Percentiles rank a stretch among this genome's conserved stretches.
phyloP scores from a whole-genome alignment of 1,139 yeast species.

The Lodderomyces pseudojiufengensis region DNA sequence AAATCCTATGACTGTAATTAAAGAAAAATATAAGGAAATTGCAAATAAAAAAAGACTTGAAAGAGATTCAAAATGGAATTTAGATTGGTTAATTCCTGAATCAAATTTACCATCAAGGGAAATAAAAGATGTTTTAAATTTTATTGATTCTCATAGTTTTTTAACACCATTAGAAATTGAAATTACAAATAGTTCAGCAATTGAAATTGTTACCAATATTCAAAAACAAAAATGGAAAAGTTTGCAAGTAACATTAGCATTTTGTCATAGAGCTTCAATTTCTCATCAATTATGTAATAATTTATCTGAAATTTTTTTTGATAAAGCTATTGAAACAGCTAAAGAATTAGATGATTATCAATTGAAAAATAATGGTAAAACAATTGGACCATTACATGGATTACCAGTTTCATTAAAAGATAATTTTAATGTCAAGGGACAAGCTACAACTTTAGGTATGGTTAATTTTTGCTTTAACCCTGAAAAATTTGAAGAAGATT shows the following conservation, averaged over 20 bases:
- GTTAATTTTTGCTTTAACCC: conserved; percentile 50
- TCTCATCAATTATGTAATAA: conserved; percentile 35
- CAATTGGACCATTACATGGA: conserved; percentile 74
- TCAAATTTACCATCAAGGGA: conserved; percentile 25
- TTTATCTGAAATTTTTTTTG: conserved; percentile 29
- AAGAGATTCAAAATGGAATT: conserved; percentile 33
- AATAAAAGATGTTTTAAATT: conserved; percentile 29
- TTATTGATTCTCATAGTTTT: conserved; percentile 20
- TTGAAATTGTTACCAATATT: conserved; percentile 32
- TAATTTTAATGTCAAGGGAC: conserved; percentile 58
- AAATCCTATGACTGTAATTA: conserved; percentile 8
- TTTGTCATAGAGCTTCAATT: conserved; percentile 47
- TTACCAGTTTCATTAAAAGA: conserved; percentile 73
- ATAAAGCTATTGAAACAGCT: conserved; percentile 34
- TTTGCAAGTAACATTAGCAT: conserved; percentile 48
- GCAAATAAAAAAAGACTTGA: conserved; percentile 31
- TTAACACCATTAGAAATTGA: conserved; percentile 41
- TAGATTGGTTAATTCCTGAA: conserved; percentile 39
- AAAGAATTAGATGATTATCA: conserved; percentile 36
- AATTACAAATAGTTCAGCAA: conserved; percentile 46
- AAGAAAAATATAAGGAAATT: conserved; percentile 23
- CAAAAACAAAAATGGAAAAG: conserved; percentile 32
- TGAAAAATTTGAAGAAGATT: conserved; percentile 39
- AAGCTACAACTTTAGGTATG: conserved; percentile 55
- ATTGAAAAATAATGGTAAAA: conserved; percentile 38